These are phyloP conservation scores for Candida tallmaniae DNA, from an alignment of 805 yeast genomes.

Conservation along the genomic window DNA sequence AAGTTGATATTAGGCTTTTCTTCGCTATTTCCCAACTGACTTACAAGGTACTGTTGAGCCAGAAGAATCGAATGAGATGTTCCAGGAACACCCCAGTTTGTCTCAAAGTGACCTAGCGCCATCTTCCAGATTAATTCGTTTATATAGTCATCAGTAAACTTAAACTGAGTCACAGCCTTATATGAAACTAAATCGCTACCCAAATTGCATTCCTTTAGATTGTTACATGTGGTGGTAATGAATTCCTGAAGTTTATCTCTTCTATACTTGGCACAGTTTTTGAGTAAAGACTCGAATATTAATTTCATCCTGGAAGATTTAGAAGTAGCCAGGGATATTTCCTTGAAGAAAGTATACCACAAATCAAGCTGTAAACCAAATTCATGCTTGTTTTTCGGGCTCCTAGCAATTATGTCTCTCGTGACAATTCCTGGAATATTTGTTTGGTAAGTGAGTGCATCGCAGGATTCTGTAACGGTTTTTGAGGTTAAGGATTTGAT, in stretches of 20 bases:
- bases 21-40: background rate
- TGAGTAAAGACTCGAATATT: background rate
- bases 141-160: slow-evolving; percentile 14
- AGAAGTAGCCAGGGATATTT: background rate
- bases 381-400: slow-evolving; percentile 30
- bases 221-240: slow-evolving; percentile 13
- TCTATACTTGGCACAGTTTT: slow-evolving; percentile 14
- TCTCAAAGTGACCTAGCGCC: slow-evolving; percentile 14
- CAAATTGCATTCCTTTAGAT: background rate
- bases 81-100: background rate
- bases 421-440: slow-evolving; percentile 36
- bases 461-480: slow-evolving; percentile 28
- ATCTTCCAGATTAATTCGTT: slow-evolving; percentile 25
- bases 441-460: slow-evolving; percentile 20
- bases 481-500: slow-evolving; percentile 27
- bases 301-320: background rate
- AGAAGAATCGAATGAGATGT: slow-evolving; percentile 4
- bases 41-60: slow-evolving; percentile 10
- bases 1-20: slow-evolving; percentile 15
- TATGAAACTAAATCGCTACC: background rate
- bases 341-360: slow-evolving; percentile 25
- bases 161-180: too few relatives aligned
- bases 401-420: slow-evolving; percentile 34
- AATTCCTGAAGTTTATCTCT: slow-evolving; percentile 17
- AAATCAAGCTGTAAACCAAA: slow-evolving; percentile 31